Conservation (phyloP, 2,329 filamentous ascomycete genomes). For the Phialophora macrospora region DNA sequence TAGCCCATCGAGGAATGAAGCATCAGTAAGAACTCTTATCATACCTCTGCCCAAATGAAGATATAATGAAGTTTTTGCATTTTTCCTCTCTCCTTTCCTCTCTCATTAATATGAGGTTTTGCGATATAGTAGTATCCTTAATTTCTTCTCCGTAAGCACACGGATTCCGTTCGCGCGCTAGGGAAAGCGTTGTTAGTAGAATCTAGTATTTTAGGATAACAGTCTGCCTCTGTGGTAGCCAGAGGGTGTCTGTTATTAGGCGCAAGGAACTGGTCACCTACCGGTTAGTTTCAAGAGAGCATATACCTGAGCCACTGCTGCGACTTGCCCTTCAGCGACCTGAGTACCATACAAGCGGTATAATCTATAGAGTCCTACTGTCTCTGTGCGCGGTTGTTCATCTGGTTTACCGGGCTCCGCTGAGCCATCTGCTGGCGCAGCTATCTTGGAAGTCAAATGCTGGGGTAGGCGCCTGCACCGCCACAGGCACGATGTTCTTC, state of each 20-base stretch:
- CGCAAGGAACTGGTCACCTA: background rate
- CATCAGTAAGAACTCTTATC: background rate
- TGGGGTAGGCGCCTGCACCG: slow-evolving; percentile 7
- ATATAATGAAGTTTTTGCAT: no score
- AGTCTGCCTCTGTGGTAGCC: no score
- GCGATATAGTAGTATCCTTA: background rate
- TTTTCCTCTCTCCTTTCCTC: no score
- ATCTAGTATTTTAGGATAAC: no score
- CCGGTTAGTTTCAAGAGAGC: background rate
- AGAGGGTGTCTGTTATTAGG: no score
- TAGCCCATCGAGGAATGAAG: background rate
- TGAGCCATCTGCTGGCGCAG: background rate
- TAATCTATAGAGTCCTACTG: background rate
- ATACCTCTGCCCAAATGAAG: no score
- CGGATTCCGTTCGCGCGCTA: background rate
- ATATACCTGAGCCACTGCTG: background rate
- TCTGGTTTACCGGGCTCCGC: no score
- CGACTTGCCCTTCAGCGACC: background rate
- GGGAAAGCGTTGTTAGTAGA: background rate
- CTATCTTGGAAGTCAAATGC: background rate
- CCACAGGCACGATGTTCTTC: slow-evolving; percentile 16
- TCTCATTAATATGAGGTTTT: background rate
- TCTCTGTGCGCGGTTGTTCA: background rate
- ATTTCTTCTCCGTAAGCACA: rapidly evolving
- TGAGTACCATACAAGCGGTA: background rate